Conservation (phyloP, 805 yeast species). For the Cyberlindnera lachancei region DNA sequence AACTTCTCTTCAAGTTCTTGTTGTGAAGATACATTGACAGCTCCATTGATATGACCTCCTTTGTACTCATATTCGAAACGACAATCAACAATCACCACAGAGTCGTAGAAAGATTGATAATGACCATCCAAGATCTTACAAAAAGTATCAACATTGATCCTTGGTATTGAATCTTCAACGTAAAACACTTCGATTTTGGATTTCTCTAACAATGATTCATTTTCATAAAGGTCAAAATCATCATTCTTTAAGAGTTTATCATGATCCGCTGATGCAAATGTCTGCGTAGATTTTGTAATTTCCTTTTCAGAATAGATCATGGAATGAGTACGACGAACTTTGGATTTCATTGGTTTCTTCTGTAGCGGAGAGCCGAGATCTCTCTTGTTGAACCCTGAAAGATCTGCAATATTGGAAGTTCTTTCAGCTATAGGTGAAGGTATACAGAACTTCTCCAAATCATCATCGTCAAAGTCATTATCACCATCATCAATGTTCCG, state of each 20-base stretch:
- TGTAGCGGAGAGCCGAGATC: constrained; percentile 35
- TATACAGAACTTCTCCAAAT: constrained; percentile 19
- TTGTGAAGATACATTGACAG: constrained; percentile 69
- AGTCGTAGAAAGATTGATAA: constrained; percentile 34
- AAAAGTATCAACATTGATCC: constrained; percentile 54
- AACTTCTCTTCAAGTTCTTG: constrained; percentile 58
- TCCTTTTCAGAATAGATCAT: constrained; percentile 58
- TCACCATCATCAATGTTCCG: constrained; percentile 4
- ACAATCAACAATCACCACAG: constrained; percentile 65
- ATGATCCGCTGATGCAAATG: constrained; percentile 14
- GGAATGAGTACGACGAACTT: constrained; percentile 57
- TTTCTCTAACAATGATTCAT: constrained; percentile 17
- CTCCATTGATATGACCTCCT: constrained; percentile 89
- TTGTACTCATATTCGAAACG: constrained; percentile 86
- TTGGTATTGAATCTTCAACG: constrained; percentile 56
- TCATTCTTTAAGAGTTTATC: constrained; percentile 7
- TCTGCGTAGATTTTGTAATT: constrained; percentile 30
- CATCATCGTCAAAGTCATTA: constrained; percentile 5
- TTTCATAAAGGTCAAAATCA: constrained; percentile 6
- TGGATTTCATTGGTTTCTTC: constrained; percentile 24
- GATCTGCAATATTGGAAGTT: constrained; percentile 4
- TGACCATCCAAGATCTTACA: constrained; percentile 52
- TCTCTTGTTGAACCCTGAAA: constrained; percentile 17
- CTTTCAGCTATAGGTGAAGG: constrained; percentile 17
- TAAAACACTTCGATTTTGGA: constrained; percentile 35